Evolutionary conservation across 768 basidiomycete genomes (phyloP).

Genomic region (Phylloporus scabripes): DNA sequence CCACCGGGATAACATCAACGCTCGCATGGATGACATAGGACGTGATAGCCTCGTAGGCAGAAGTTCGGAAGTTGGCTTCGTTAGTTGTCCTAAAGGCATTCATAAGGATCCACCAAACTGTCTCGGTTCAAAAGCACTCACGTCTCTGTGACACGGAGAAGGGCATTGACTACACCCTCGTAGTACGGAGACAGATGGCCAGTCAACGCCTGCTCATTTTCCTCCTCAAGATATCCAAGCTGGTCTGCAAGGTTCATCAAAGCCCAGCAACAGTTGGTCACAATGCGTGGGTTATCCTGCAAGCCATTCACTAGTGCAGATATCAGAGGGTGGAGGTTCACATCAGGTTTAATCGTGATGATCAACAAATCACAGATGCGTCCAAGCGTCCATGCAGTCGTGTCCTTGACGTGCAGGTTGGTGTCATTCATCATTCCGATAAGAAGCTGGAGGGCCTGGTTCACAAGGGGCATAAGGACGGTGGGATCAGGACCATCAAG

Average conservation of each 20-base stretch:
- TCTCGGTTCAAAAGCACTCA: constrained; percentile 31
- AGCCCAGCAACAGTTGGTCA: constrained; percentile 93
- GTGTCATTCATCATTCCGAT: constrained; percentile 93
- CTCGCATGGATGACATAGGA: constrained; percentile 80
- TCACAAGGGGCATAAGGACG: constrained; percentile 84
- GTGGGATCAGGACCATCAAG: constrained; percentile 91
- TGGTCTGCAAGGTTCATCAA: constrained; percentile 95
- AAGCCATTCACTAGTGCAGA: constrained; percentile 79
- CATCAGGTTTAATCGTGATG: constrained; percentile 79
- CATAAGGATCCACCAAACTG: constrained; percentile 9
- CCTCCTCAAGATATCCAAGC: constrained; percentile 65
- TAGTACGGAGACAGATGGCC: constrained; percentile 85
- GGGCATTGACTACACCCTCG: constrained; percentile 76
- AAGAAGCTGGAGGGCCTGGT: constrained; percentile 88
- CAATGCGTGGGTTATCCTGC: constrained; percentile 75
- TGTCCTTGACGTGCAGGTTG: constrained; percentile 88
- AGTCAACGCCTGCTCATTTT: constrained; percentile 45
- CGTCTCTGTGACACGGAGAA: constrained; percentile 86
- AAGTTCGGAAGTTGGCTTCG: constrained; percentile 89
- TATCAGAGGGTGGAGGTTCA: constrained; percentile 79
- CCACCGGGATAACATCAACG: constrained; percentile 69
- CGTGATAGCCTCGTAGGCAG: constrained; percentile 94
- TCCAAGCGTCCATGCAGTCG: constrained; percentile 96
- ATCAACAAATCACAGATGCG: constrained; percentile 90
- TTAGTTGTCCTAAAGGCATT: constrained; percentile 56